Evolutionary conservation across 495 filamentous ascomycete genomes (phyloP), one percentile per base, ranked within the genome.

Genomic region (Tuber umbilicatum): DNA sequence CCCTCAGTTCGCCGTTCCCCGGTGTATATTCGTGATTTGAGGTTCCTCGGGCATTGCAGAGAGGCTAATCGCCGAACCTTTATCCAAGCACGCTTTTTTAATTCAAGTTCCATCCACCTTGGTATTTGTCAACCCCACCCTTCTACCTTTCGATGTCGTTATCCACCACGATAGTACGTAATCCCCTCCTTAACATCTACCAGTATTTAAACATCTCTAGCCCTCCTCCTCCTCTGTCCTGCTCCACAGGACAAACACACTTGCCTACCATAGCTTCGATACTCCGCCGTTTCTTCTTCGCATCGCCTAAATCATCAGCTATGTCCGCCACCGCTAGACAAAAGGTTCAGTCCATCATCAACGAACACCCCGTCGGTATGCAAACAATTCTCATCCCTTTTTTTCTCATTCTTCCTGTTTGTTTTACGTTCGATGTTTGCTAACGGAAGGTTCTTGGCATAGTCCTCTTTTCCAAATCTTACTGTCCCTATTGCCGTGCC

Each of bases 381-480:
- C 88, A 69, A 39, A 37, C 38, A 50, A 69, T 42, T 64, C 73
- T 71, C 60, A 39, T 19, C 55, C 38, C 39, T 39, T 7, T 35
- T 40, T 72, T 35, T 19, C 40, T 38, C 41, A 39, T 41, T n/a
- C 71, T 71, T 47, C 23, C 40, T 73, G 17, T 73, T 38, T 16
- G 19, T 73, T n/a, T 45, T 14, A 16, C 21, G 43, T 16, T 38
- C 41, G 37, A 60, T 68, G 43, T 64, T 40, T 42, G 43, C 69
- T 76, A 73, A 77, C 70, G 27, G 10, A 6, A 23, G 19, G 12
- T 23, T 19, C 14, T 14, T n/a, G 14, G 70, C 60, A 64, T 43
- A 94, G 92, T 94, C 75, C 91, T 99, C 78, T 99, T 99, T 88
- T 92, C 89, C 83, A 99, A 99, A 86, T 92, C 91, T 21, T 97